Evolutionary conservation across 192 early-diverging fungal genomes (phyloP).

Genomic region (Geranomyces michiganensis): DNA sequence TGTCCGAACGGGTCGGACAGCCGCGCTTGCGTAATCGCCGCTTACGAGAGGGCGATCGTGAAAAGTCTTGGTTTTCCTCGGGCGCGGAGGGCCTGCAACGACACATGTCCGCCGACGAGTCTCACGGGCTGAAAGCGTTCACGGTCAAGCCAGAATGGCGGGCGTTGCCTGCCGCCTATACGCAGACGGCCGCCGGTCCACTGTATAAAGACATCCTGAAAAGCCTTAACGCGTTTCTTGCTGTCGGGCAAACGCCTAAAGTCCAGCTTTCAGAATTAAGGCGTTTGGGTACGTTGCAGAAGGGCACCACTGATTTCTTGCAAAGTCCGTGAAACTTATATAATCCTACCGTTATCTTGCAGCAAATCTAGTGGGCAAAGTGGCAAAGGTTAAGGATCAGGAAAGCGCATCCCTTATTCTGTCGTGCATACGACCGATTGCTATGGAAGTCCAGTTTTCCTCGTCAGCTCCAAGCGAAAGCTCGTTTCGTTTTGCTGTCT

Average conservation of each 20-base stretch:
- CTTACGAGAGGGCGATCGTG: too few relatives aligned
- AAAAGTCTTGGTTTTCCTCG: not conserved
- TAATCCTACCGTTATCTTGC: not conserved
- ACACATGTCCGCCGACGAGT: not conserved
- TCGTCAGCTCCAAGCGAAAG: slow-evolving; percentile 15
- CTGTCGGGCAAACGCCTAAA: not conserved
- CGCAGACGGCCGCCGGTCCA: not conserved
- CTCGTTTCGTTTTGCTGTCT: slow-evolving; percentile 28
- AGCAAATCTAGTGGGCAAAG: slow-evolving; percentile 3
- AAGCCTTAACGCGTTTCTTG: not conserved
- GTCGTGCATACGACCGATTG: slow-evolving; percentile 12
- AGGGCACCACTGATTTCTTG: too few relatives aligned
- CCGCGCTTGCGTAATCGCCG: too few relatives aligned
- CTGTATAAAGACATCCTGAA: slow-evolving; percentile 6
- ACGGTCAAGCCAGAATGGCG: slow-evolving; percentile 5
- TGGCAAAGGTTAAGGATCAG: not conserved
- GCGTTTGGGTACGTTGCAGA: not conserved
- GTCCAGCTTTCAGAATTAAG: not conserved
- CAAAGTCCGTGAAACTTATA: not conserved
- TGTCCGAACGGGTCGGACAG: too few relatives aligned
- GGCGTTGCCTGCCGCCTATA: not conserved
- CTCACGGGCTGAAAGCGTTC: not conserved
- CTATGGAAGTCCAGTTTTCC: slow-evolving; percentile 23
- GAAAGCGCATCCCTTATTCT: not conserved
- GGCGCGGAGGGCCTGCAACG: not conserved